Evolutionary conservation across 805 yeast species (phyloP).

Genomic region (Wickerhamiella australiensis): DNA sequence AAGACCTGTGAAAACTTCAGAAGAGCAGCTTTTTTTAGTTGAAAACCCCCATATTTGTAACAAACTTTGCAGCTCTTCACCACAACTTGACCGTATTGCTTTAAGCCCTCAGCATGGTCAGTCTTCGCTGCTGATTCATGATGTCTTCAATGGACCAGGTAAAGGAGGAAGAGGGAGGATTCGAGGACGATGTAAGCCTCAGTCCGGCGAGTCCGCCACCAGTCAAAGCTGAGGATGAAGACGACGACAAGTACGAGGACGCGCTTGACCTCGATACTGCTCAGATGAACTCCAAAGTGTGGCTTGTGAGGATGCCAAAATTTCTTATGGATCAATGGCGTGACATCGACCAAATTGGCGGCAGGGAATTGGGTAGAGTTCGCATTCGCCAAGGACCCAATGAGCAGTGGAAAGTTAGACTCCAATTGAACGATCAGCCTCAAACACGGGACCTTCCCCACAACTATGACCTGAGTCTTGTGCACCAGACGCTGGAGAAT

Average conservation of each 20-base stretch:
- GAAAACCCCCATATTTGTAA: too few relatives aligned
- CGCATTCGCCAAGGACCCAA: conserved; percentile 38
- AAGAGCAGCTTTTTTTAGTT: too few relatives aligned
- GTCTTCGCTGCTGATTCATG: not conserved
- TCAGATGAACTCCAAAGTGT: conserved; percentile 56
- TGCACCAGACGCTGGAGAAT: conserved; percentile 69
- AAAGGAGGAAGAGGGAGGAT: conserved; percentile 16
- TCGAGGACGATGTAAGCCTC: conserved; percentile 30
- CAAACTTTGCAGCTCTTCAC: too few relatives aligned
- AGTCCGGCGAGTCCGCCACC: conserved; percentile 27
- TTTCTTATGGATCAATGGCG: conserved; percentile 76
- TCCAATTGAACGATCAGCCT: conserved; percentile 30
- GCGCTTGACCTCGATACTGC: conserved; percentile 64
- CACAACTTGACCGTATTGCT: too few relatives aligned
- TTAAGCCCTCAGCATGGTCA: not conserved
- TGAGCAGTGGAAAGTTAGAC: conserved; percentile 27
- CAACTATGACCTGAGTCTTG: conserved; percentile 67
- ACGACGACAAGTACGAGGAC: conserved; percentile 42
- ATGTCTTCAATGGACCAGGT: not conserved
- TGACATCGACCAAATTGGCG: conserved; percentile 46
- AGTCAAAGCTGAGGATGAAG: conserved; percentile 25
- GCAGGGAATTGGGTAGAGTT: conserved; percentile 67
- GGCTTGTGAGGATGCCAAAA: conserved; percentile 87
- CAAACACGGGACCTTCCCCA: conserved; percentile 55
- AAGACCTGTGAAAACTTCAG: too few relatives aligned